These are phyloP conservation scores for Setaria italica DNA, from an alignment of 202 grass and related monocot species.

Conservation along the genomic window DNA sequence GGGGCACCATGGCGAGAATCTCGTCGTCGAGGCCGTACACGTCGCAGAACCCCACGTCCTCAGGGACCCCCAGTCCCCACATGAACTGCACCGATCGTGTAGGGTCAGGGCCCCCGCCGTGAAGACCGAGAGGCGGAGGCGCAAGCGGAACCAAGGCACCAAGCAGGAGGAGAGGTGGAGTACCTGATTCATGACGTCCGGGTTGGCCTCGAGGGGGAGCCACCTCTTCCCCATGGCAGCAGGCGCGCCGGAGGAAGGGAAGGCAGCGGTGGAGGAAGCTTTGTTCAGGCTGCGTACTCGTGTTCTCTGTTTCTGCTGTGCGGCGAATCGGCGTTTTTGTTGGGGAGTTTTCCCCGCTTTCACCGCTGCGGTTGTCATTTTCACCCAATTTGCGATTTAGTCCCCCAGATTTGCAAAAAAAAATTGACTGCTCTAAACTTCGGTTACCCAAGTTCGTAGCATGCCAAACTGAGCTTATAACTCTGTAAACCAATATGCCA, in stretches of 20 bases:
- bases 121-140: constrained; percentile 13
- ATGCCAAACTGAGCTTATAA: too few relatives aligned
- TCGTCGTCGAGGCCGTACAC: constrained; percentile 92
- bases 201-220: constrained; percentile 88
- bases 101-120: neutral
- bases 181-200: constrained; percentile 95
- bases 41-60: constrained; percentile 75
- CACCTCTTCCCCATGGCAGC: constrained; percentile 70
- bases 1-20: constrained; percentile 75
- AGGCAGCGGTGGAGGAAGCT: neutral
- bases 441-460: neutral
- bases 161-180: neutral
- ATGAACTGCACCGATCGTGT: constrained; percentile 61
- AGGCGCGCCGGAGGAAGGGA: constrained; percentile 38
- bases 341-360: neutral
- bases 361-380: neutral
- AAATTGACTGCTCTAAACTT: neutral
- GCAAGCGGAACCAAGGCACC: neutral
- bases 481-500: too few relatives aligned
- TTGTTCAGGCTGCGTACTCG: neutral
- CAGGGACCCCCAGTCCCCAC: constrained; percentile 72
- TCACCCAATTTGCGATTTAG: neutral
- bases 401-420: neutral
- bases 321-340: neutral
- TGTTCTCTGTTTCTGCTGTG: neutral